Percentiles rank a stretch among this genome's conserved stretches.
Evolutionary conservation across 495 filamentous ascomycete genomes (phyloP).

Genomic region (Zalerion maritima): DNA sequence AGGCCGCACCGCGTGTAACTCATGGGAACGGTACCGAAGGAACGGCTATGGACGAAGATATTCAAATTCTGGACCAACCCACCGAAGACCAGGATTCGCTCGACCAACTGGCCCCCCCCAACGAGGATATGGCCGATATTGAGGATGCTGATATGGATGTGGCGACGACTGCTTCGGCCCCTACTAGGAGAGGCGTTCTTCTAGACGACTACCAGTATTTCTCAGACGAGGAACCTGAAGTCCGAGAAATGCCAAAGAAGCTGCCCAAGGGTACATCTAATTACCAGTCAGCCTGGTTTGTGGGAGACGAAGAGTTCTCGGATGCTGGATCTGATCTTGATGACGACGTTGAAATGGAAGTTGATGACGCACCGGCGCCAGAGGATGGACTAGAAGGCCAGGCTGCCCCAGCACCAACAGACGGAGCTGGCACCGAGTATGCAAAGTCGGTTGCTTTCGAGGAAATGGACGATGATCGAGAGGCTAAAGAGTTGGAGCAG

Average conservation of each 20-base stretch:
- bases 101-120: slow-evolving; percentile 63
- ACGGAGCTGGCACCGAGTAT: slow-evolving; percentile 68
- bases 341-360: slow-evolving; percentile 52
- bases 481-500: slow-evolving; percentile 59
- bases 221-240: slow-evolving; percentile 63
- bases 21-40: slow-evolving; percentile 44
- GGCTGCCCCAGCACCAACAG: slow-evolving; percentile 53
- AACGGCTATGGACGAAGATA: slow-evolving; percentile 51
- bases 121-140: slow-evolving; percentile 62
- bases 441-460: slow-evolving; percentile 84
- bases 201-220: slow-evolving; percentile 98
- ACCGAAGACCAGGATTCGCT: slow-evolving; percentile 68
- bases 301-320: slow-evolving; percentile 58
- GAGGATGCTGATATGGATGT: slow-evolving; percentile 41
- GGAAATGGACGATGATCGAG: slow-evolving; percentile 76
- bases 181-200: slow-evolving; percentile 58
- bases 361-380: slow-evolving; percentile 37
- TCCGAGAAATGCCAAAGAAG: slow-evolving; percentile 42
- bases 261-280: slow-evolving; percentile 82
- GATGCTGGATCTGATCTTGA: slow-evolving; percentile 76
- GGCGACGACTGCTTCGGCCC: slow-evolving; percentile 30
- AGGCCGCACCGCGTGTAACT: slow-evolving; percentile 44
- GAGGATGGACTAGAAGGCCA: slow-evolving; percentile 70
- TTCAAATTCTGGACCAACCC: slow-evolving; percentile 49
- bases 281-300: slow-evolving; percentile 88